These are phyloP conservation scores for Hanseniaspora mollemarum DNA, from an alignment of 805 yeast species.

Conservation along the genomic window DNA sequence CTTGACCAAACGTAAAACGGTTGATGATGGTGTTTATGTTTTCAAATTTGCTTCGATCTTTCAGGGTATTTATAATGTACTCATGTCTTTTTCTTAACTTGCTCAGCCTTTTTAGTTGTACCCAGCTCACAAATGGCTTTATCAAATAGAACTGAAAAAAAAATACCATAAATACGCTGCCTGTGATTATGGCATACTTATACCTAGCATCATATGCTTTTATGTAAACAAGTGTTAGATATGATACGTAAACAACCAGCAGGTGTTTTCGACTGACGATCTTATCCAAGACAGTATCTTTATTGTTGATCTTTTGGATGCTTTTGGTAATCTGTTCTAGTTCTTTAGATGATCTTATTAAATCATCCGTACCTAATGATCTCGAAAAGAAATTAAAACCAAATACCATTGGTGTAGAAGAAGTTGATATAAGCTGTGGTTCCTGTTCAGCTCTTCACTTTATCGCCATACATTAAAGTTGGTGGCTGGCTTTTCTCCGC, in stretches of 20 bases:
- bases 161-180: not conserved
- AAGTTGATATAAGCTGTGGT: not conserved
- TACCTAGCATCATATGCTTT: not conserved
- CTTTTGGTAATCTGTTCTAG: constrained; percentile 9
- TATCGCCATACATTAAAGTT: too few species aligned
- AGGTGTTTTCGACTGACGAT: not conserved
- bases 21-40: constrained; percentile 62
- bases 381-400: not conserved
- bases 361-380: constrained; percentile 4
- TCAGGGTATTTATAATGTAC: constrained; percentile 52
- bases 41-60: constrained; percentile 60
- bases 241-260: not conserved
- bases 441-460: too few species aligned
- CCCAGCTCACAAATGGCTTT: constrained; percentile 5
- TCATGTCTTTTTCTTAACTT: constrained; percentile 31
- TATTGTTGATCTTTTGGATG: constrained; percentile 9
- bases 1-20: constrained; percentile 47
- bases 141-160: constrained; percentile 4
- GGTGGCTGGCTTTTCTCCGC: too few species aligned
- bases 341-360: constrained; percentile 11
- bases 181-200: not conserved
- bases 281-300: constrained; percentile 9
- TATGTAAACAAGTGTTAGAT: not conserved
- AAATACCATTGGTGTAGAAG: not conserved
- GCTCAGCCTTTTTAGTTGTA: constrained; percentile 5